Conservation (phyloP, 345 rosid species). For the Ceriops decandra region DNA sequence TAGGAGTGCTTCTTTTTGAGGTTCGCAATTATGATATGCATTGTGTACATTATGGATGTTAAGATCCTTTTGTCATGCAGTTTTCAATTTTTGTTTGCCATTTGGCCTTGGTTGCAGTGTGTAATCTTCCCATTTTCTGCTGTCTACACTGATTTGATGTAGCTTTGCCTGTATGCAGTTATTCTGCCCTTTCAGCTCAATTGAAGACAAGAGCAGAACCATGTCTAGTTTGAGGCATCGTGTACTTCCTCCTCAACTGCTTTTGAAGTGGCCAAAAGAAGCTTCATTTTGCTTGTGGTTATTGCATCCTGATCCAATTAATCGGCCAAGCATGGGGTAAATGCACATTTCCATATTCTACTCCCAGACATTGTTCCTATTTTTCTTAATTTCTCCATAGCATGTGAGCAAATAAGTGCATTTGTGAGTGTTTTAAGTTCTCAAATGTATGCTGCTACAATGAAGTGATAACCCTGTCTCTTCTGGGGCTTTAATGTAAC, state of each 20-base stretch:
- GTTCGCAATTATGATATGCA: conserved; percentile 31
- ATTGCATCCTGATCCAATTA: conserved; percentile 80
- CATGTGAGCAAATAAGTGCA: too few relatives aligned
- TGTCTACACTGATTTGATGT: conserved; percentile 28
- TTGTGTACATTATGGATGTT: neutral
- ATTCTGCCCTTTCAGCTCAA: conserved; percentile 59
- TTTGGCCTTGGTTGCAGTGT: conserved; percentile 1
- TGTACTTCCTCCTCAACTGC: conserved; percentile 87
- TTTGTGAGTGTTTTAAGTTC: too few relatives aligned
- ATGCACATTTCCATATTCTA: neutral
- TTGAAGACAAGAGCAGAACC: conserved; percentile 72
- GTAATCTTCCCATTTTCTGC: conserved; percentile 14
- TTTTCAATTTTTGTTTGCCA: neutral
- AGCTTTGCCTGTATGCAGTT: conserved; percentile 41
- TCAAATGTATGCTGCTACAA: too few relatives aligned
- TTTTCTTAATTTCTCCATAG: neutral
- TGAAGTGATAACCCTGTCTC: too few relatives aligned
- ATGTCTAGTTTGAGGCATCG: conserved; percentile 96
- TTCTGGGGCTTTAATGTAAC: too few relatives aligned
- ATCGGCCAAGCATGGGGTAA: conserved; percentile 80
- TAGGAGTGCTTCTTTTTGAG: conserved; percentile 94
- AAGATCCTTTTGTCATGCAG: neutral
- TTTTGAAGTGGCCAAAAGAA: conserved; percentile 84
- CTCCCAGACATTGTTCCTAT: neutral
- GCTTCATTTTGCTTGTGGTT: conserved; percentile 95